These are phyloP conservation scores for Alternaria postmessia DNA, from an alignment of 2,329 filamentous ascomycete genomes.

Conservation along the genomic window DNA sequence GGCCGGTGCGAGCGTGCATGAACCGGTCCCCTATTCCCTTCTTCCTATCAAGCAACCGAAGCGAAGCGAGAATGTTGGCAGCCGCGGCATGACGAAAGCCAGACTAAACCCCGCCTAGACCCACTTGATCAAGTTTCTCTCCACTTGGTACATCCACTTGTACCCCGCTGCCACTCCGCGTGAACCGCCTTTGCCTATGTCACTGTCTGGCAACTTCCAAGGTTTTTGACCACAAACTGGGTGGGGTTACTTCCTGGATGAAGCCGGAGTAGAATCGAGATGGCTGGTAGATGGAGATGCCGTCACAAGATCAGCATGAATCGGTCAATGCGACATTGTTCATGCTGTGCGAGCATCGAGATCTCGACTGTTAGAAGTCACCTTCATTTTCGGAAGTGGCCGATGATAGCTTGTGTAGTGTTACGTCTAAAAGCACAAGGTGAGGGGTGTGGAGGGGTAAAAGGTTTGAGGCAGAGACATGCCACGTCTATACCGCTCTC, in stretches of 20 bases:
- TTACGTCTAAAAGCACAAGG: slow-evolving; percentile 2
- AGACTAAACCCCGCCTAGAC: slow-evolving; percentile 9
- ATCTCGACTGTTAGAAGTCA: background rate
- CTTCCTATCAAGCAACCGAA: slow-evolving; percentile 8
- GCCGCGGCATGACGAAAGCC: slow-evolving; percentile 10
- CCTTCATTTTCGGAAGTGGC: slow-evolving; percentile 14
- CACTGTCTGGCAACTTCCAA: background rate
- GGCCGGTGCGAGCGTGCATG: slow-evolving; percentile 19
- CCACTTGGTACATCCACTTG: background rate
- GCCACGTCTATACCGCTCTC: slow-evolving; percentile 21
- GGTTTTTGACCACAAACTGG: background rate
- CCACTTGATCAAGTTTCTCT: background rate
- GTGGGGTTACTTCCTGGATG: background rate
- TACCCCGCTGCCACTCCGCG: slow-evolving; percentile 17
- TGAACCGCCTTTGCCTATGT: slow-evolving; percentile 17
- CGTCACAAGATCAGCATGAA: slow-evolving; percentile 1
- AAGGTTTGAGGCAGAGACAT: slow-evolving; percentile 12
- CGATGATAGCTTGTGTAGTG: slow-evolving; percentile 6
- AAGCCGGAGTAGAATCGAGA: background rate
- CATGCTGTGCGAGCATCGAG: slow-evolving; percentile 11
- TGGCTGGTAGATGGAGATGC: slow-evolving; percentile 6
- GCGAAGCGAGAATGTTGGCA: background rate
- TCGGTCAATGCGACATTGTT: slow-evolving; percentile 6
- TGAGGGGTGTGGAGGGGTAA: slow-evolving; percentile 14
- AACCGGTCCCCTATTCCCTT: slow-evolving; percentile 7